Evolutionary conservation across 2,329 filamentous ascomycete genomes (phyloP), one percentile per base, ranked within the genome.

Genomic region (Dissoconium aciculare): DNA sequence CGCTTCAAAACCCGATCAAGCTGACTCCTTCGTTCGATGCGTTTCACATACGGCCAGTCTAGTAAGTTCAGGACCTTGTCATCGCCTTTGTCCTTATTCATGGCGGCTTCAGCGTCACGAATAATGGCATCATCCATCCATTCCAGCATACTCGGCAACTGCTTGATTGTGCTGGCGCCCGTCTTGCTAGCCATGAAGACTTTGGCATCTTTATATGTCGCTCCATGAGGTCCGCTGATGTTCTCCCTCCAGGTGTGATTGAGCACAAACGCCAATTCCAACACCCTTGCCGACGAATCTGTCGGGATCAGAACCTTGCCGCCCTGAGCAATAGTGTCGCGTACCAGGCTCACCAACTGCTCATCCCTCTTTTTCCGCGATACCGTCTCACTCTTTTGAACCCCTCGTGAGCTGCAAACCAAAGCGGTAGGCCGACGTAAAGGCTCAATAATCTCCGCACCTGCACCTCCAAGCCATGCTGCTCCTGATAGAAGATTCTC

Each of bases 41-140:
- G 61, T 36, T 78, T 80, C 28, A 95, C 60, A 53, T 87, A 78
- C 43, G 75, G 78, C 54, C 95, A 92, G 42, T 93, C 84, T 41
- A 98, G 93, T 0, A 89, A 85, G 0, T 80, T 79, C 2, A 68
- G 69, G 13, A 54, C 51, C 17, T 57, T 50, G 10, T 61, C 58
- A 15, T 61, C 60, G 11, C 48, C 46, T 29, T 58, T 54, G 5
- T 34, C 42, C 26, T 49, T 43, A 10, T 33, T 46, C 42, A 63
- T 63, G 15, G 53, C 59, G 28, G 59, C 59, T 32, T 53, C 58
- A 38, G 53, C 58, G 40, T 95, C 87, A 32, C 84, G 75, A 25
- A 92, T 78, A 36, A 98, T 91, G 35, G 75, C 78, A 49, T 94
- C 85, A 50, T 95, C 85, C 85, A 98, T 95, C 89, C 89, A 98